Evolutionary conservation across 2,329 filamentous ascomycete species (phyloP), one percentile per base, ranked within the genome.

Genomic region (Bipolaris zeicola): DNA sequence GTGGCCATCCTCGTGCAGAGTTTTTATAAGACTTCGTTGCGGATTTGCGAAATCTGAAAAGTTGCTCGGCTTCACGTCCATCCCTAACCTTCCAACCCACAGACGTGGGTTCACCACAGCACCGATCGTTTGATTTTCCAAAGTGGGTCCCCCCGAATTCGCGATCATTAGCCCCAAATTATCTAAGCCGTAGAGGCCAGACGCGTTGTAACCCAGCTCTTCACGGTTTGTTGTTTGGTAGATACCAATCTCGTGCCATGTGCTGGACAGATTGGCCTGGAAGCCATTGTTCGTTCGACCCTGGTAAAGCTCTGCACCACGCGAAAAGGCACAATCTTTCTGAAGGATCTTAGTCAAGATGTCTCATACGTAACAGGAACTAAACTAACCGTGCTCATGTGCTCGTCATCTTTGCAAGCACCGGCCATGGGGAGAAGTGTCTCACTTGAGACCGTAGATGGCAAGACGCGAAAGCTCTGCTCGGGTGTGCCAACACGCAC

Each of bases 51-150:
- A 82, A 78, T 52, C 83, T 70, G 61, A 81, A 79, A 59, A 82
- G 5, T 45, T 82, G n/a, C 77, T 77, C 2, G 79, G 75, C 57
- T 79, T 78, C 1, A 77, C 73, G 43, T 78, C 76, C 60, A 81
- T 42, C 3, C 79, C 79, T 33, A 81, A 70, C 28, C 58, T 46
- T 3, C 65, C 65, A 18, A 68, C 50, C 42, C 57, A 68, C 10
- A 66, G 47, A 3, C 55, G 47, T 14, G 52, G 38, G 14, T 61
- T 57, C 6, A 57, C 60, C 13, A 68, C 39, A 6, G 48, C 58
- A 5, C 53, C 62, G 22, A 68, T 44, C 5, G 63, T 50, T 37
- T 63, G 57, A 33, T 49, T 55, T 11, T 37, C 11, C 3, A 64
- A 26, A 3, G 52, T 62, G 3, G 60, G 59, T 1, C 62, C 65